Evolutionary conservation across 148 eudicot genomes (phyloP), one percentile per base, ranked within the genome.

Genomic region (Vaccinium corymbosum): DNA sequence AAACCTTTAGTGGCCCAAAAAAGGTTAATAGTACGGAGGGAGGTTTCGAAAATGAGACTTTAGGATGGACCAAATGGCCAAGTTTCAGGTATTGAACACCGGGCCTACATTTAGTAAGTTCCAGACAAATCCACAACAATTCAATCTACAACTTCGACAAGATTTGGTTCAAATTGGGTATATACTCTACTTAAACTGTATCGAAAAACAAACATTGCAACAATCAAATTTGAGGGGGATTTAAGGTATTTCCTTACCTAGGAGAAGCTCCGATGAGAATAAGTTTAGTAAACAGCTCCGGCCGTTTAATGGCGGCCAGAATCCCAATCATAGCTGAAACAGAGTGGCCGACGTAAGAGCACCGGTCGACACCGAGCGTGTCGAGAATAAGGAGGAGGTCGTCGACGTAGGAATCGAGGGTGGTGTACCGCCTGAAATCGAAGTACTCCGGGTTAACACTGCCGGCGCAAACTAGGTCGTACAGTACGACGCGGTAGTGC

Each of bases 401-500:
- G 81, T 96, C 98, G 10, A 94, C 98, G 66, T 90, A 94, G 27
- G 98, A 80, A 17, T 94, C 97, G 22, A 96, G 95, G 0, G 94
- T 81, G 32, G 95, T 93, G 90, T 96, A 96, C 3, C 97, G 93
- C 0, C 57, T 85, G 89, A 93, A 94, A 80, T 94, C 97, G 86
- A 96, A 96, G 85, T 84, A 90, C 66, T 96, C 95, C 1, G 98
- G 98, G 83, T 94, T 94, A 12, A 96, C 98, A 42, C 91, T 93
- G 20, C 98, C 98, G 48, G 98, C 98, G 81, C 98, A 96, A n/a
- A 94, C 92, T 17, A 96, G 89, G 87, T 96, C 98, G 79, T 90
- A 96, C 59, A 93, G 91, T 6, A 96, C 84, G 35, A 96, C 89
- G 7, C 88, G 90, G 85, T 94, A 88, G 80, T 92, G 92, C 2